These are phyloP conservation scores for Aspergillus persii DNA, from an alignment of 2,329 filamentous ascomycete species.

Conservation along the genomic window DNA sequence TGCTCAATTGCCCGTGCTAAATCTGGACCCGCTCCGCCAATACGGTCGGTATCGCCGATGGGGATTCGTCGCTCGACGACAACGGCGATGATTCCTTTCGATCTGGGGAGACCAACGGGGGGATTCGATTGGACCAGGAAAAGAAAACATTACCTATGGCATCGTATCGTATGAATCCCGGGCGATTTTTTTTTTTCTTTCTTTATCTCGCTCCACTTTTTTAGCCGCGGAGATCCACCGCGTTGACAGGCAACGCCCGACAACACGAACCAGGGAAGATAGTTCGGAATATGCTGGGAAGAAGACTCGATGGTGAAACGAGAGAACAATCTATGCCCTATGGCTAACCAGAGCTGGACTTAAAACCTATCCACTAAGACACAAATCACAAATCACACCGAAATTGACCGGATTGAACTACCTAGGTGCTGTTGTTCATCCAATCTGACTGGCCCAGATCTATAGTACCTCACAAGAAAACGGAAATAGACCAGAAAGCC, in stretches of 20 bases:
- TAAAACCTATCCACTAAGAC: too few species aligned
- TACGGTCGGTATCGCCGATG: conserved; percentile 11
- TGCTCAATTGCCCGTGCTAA: neutral
- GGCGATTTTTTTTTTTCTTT: neutral
- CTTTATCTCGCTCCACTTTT: neutral
- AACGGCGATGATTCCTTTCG: neutral
- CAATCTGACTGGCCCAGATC: conserved; percentile 14
- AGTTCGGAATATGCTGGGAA: too few species aligned
- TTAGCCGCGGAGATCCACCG: neutral
- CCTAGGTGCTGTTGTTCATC: too few species aligned
- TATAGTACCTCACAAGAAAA: neutral
- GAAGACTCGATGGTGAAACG: neutral
- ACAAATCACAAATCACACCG: too few species aligned
- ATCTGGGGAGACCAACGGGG: too few species aligned
- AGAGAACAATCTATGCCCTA: too few species aligned
- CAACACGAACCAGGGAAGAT: neutral
- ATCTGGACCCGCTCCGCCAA: neutral
- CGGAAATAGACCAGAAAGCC: neutral
- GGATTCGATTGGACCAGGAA: too few species aligned
- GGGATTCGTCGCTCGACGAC: neutral
- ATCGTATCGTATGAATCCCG: neutral
- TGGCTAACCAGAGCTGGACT: too few species aligned
- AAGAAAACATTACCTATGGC: neutral
- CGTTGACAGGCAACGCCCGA: conserved; percentile 9
- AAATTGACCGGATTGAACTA: too few species aligned